Evolutionary conservation across 495 filamentous ascomycete genomes (phyloP).

Genomic region (Neurospora discreta): DNA sequence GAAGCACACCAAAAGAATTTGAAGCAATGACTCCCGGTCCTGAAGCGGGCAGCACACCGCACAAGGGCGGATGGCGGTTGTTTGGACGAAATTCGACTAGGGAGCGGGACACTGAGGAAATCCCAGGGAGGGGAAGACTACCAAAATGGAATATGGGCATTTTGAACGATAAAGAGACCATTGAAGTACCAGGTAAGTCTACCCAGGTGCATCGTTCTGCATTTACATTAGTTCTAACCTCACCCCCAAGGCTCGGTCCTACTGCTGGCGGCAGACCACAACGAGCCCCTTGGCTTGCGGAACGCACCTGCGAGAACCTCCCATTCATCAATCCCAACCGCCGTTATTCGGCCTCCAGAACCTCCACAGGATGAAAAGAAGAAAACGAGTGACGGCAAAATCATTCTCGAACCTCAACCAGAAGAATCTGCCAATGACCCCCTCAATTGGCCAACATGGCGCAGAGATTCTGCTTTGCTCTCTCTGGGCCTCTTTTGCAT

Average conservation of each 20-base stretch:
- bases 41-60: not conserved
- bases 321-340: conserved; percentile 60
- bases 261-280: conserved; percentile 61
- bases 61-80: conserved; percentile 10
- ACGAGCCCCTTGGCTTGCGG: conserved; percentile 70
- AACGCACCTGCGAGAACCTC: conserved; percentile 67
- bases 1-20: not conserved
- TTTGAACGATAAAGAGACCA: conserved; percentile 68
- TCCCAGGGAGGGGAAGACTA: conserved; percentile 5
- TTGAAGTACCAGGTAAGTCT: conserved; percentile 78
- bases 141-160: conserved; percentile 69
- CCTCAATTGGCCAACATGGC: conserved; percentile 81
- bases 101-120: not conserved
- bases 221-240: not conserved
- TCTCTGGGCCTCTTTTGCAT: conserved; percentile 87
- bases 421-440: conserved; percentile 88
- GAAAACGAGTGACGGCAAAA: conserved; percentile 67
- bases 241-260: conserved; percentile 66
- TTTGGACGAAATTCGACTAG: conserved; percentile 3
- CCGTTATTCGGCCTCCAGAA: conserved; percentile 27
- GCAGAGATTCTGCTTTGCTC: conserved; percentile 69
- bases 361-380: conserved; percentile 47
- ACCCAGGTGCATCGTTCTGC: not conserved
- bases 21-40: not conserved
- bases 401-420: conserved; percentile 86